Evolutionary conservation across 805 yeast species (phyloP).

Genomic region (Candida dajiaensis): DNA sequence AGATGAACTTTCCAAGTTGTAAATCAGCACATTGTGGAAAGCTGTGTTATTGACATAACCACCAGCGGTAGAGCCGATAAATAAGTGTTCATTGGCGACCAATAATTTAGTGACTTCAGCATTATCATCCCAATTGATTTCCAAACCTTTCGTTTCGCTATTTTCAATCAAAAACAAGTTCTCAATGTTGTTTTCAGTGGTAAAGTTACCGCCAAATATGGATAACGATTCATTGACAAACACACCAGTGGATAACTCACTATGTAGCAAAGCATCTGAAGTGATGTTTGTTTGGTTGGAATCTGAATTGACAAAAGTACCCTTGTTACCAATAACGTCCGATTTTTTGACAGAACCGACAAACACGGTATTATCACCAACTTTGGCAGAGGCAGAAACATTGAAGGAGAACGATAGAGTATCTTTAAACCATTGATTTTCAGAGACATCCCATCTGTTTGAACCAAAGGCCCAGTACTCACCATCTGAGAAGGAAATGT

Average conservation of each 20-base stretch:
- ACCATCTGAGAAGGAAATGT: conserved; percentile 28
- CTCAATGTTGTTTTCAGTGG: conserved; percentile 18
- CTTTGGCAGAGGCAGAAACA: conserved; percentile 19
- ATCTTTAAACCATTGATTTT: conserved; percentile 30
- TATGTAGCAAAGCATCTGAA: conserved; percentile 8
- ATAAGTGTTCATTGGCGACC: conserved; percentile 23
- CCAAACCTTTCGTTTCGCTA: conserved; percentile 22
- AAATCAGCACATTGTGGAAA: conserved; percentile 45
- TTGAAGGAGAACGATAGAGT: conserved; percentile 27
- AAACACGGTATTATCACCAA: conserved; percentile 17
- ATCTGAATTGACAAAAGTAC: conserved; percentile 8
- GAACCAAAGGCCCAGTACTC: conserved; percentile 38
- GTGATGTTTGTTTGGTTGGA: conserved; percentile 18
- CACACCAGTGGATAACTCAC: conserved; percentile 29
- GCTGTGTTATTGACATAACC: conserved; percentile 19
- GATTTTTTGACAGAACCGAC: conserved; percentile 20
- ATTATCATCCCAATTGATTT: conserved; percentile 22
- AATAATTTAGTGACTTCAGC: conserved; percentile 17
- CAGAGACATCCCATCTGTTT: conserved; percentile 37
- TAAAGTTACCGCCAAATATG: conserved; percentile 57
- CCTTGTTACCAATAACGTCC: conserved; percentile 15
- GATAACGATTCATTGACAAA: conserved; percentile 43
- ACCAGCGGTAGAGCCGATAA: conserved; percentile 40
- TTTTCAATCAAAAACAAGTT: conserved; percentile 22
- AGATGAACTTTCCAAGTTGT: conserved; percentile 36